phyloP scores from a whole-genome alignment of 2,329 filamentous ascomycete genomes.

The Blumeria graminis region DNA sequence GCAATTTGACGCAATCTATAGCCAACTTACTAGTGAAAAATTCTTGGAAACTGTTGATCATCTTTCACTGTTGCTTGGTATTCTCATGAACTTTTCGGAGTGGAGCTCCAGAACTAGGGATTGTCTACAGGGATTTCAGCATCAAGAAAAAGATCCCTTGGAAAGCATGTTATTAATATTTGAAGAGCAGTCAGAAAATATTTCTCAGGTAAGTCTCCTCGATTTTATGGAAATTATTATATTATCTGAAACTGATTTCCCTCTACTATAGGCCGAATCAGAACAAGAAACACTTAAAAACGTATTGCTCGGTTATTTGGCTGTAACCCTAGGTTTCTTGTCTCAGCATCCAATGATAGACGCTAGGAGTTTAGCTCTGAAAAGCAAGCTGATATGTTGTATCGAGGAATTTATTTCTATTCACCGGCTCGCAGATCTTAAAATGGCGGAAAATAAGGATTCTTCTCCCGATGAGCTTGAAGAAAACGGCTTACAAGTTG shows the following conservation, averaged over 20 bases:
- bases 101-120: conserved; percentile 45
- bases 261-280: conserved; percentile 32
- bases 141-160: not conserved
- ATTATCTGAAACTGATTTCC: not conserved
- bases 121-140: conserved; percentile 12
- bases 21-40: conserved; percentile 24
- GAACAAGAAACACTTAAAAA: conserved; percentile 54
- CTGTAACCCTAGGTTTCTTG: conserved; percentile 62
- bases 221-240: not conserved
- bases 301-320: conserved; percentile 67
- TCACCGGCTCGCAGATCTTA: conserved; percentile 30
- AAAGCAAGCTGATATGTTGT: conserved; percentile 29
- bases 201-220: not conserved
- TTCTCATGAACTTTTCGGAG: conserved; percentile 73
- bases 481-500: conserved; percentile 9
- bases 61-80: conserved; percentile 54
- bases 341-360: conserved; percentile 30
- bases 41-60: conserved; percentile 35
- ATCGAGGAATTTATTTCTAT: conserved; percentile 37
- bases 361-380: conserved; percentile 21
- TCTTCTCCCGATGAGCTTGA: conserved; percentile 20
- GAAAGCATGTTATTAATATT: not conserved
- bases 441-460: conserved; percentile 21
- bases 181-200: not conserved
- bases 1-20: conserved; percentile 24